A percentile compares a stretch with the other conserved stretches of the same genome.
These are phyloP conservation scores for Hippophae tibetana DNA, from an alignment of 306 rosid species.

Conservation along the genomic window DNA sequence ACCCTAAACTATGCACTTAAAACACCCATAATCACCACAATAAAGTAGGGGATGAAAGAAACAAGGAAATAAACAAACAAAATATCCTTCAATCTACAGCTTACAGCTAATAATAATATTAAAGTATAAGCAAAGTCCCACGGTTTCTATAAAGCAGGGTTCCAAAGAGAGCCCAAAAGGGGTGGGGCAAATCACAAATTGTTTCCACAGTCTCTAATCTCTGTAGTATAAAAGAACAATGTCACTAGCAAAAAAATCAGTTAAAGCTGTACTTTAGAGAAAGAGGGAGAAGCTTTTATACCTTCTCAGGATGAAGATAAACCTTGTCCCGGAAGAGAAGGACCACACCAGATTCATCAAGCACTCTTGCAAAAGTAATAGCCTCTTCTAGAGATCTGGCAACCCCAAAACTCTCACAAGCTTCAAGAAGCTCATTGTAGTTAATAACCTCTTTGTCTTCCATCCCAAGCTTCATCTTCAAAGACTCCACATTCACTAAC, in stretches of 20 bases:
- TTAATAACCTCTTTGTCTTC: constrained; percentile 67
- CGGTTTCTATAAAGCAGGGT: too few species aligned
- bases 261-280: background rate
- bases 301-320: constrained; percentile 88
- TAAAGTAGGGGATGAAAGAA: too few species aligned
- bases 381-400: constrained; percentile 71
- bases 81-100: too few species aligned
- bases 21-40: too few species aligned
- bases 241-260: background rate
- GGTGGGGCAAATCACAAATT: too few species aligned
- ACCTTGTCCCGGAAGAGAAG: constrained; percentile 86
- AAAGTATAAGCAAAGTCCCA: too few species aligned
- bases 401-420: constrained; percentile 66
- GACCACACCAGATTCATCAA: constrained; percentile 90
- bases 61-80: too few species aligned
- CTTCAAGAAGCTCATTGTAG: constrained; percentile 60
- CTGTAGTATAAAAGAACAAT: too few species aligned
- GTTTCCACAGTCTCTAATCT: too few species aligned
- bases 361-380: constrained; percentile 53
- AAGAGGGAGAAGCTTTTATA: constrained; percentile 3
- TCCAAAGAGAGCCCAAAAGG: too few species aligned
- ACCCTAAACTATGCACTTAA: too few species aligned
- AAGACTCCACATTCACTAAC: constrained; percentile 75
- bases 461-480: constrained; percentile 55
- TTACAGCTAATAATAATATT: too few species aligned